Percentiles rank a stretch among this genome's conserved stretches.
Evolutionary conservation across 202 grass and related monocot species (phyloP).

Genomic region (Bolboschoenoplectus hybrid): DNA sequence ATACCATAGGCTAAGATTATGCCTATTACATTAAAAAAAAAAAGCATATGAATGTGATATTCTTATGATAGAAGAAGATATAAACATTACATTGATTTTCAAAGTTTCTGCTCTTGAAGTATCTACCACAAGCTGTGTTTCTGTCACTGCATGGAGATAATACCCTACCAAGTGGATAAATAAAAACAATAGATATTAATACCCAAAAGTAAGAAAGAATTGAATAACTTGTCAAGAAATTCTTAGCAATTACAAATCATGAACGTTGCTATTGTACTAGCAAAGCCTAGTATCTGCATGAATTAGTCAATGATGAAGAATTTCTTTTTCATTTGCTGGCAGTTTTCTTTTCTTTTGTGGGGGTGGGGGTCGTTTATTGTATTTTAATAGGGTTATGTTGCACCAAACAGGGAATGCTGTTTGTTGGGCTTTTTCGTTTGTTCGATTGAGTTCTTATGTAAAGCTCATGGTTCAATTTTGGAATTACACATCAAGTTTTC

Average conservation of each 20-base stretch:
- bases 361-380: too few relatives aligned
- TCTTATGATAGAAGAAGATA: background rate
- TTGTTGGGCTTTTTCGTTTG: too few relatives aligned
- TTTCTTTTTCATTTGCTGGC: too few relatives aligned
- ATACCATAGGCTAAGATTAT: background rate
- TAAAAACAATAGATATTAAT: background rate
- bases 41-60: background rate
- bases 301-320: background rate
- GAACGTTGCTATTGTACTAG: background rate
- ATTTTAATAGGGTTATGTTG: too few relatives aligned
- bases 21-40: background rate
- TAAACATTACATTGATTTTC: slow-evolving; percentile 88
- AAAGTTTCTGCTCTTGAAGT: slow-evolving; percentile 88
- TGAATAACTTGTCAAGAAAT: background rate
- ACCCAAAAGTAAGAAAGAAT: background rate
- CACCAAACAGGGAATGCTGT: too few relatives aligned
- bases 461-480: too few relatives aligned
- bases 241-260: background rate
- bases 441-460: too few relatives aligned
- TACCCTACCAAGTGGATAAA: slow-evolving; percentile 57
- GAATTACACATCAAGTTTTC: too few relatives aligned
- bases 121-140: slow-evolving; percentile 90
- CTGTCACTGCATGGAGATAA: slow-evolving; percentile 89
- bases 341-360: too few relatives aligned
- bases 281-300: background rate